These are phyloP conservation scores for Aspergillus neoniger DNA, from an alignment of 2,329 filamentous ascomycete species.

Conservation along the genomic window DNA sequence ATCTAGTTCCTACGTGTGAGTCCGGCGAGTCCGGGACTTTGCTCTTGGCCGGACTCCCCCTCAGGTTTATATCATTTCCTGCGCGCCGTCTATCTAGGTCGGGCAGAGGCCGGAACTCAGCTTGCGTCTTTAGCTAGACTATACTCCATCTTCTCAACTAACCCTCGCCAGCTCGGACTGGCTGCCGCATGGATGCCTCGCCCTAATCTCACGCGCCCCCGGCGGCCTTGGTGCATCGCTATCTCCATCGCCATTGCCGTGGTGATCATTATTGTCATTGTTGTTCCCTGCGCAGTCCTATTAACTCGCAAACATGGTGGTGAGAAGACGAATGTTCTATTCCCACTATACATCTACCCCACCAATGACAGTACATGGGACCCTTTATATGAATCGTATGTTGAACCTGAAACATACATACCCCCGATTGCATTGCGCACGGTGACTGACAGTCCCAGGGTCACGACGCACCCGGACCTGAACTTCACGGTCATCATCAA, in stretches of 20 bases:
- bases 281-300: constrained; percentile 17
- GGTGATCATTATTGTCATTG: constrained; percentile 19
- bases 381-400: constrained; percentile 25
- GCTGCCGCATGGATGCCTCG: constrained; percentile 3
- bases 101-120: not conserved
- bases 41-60: not conserved
- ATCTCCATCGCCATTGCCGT: constrained; percentile 12
- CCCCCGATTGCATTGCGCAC: not conserved
- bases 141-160: not conserved
- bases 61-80: constrained; percentile 2
- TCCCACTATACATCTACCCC: constrained; percentile 32
- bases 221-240: constrained; percentile 17
- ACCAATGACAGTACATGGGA: constrained; percentile 23
- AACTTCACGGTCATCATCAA: constrained; percentile 35
- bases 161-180: constrained; percentile 4
- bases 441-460: constrained; percentile 7
- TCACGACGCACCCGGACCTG: constrained; percentile 24
- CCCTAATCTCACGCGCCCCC: constrained; percentile 11
- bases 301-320: constrained; percentile 11
- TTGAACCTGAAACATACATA: not conserved
- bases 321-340: constrained; percentile 18
- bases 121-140: not conserved
- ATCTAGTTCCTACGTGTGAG: not conserved
- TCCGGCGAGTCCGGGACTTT: not conserved
- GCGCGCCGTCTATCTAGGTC: not conserved